Evolutionary conservation across 257 asterid species (phyloP).

Genomic region (Solanum arcanum): DNA sequence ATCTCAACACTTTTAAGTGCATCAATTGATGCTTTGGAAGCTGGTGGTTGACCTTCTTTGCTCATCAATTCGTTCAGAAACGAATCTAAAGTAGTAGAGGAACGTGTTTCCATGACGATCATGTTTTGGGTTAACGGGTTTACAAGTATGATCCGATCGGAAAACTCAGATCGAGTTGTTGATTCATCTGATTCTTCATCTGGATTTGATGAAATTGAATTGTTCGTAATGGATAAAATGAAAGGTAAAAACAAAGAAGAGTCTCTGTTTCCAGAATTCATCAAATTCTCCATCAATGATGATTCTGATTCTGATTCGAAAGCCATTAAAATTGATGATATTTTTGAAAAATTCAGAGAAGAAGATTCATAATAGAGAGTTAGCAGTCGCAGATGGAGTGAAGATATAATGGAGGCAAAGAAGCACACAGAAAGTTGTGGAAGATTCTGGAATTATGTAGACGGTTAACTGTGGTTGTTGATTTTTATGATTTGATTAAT

Average conservation of each 20-base stretch:
- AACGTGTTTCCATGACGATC: slow-evolving; percentile 28
- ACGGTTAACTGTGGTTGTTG: neutral
- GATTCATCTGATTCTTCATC: slow-evolving; percentile 5
- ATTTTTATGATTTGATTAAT: neutral
- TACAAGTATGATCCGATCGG: slow-evolving; percentile 39
- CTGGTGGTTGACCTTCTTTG: slow-evolving; percentile 55
- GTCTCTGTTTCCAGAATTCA: slow-evolving; percentile 34
- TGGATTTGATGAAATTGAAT: slow-evolving; percentile 4
- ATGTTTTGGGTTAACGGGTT: slow-evolving; percentile 52
- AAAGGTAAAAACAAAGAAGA: slow-evolving; percentile 33
- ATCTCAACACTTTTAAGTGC: slow-evolving; percentile 37
- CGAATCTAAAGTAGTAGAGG: slow-evolving; percentile 17
- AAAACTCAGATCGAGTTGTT: neutral
- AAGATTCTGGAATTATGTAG: neutral
- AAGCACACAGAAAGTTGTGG: neutral
- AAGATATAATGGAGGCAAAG: neutral
- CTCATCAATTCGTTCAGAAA: slow-evolving; percentile 21
- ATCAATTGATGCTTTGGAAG: slow-evolving; percentile 60
- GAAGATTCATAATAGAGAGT: neutral
- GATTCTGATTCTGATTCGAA: slow-evolving; percentile 24
- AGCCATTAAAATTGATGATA: slow-evolving; percentile 21
- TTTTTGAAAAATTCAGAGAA: neutral
- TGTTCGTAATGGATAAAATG: slow-evolving; percentile 18
- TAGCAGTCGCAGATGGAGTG: accelerated
- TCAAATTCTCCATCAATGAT: slow-evolving; percentile 18